Evolutionary conservation across 208 protist genomes (phyloP), one percentile per base, ranked within the genome.

Genomic region (Crithidia sp.): DNA sequence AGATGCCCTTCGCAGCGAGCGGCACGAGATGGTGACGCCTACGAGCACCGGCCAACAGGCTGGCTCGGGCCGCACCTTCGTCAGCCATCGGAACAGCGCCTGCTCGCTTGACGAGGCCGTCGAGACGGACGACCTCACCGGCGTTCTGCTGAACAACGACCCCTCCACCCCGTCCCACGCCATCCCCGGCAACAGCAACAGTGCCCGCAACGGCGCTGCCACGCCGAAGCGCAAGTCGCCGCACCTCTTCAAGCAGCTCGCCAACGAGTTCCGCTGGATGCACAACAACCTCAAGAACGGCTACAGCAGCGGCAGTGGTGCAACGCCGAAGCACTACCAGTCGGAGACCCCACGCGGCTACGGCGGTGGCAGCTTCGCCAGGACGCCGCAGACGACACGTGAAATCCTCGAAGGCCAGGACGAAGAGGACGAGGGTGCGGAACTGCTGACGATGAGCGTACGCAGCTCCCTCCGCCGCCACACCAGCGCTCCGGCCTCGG

Each of bases 191-290:
- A 7, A 17, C 47, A 58, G 41, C n/a, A 39, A 16, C 43, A 5
- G 12, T 52, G 7, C n/a, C 19, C 50, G 0, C 41, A 19, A 8
- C 47, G n/a, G 7, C 7, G 39, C 57, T 7, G 4, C 71, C 7
- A 53, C 52, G 5, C n/a, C 63, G 36, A 77, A 77, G 49, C 64
- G 64, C 19, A 70, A 71, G 47, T 40, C 39, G 6, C 72, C 62
- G 7, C 65, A 71, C 14, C 55, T 77, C 5, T 66, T 77, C 41
- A 65, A 67, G 28, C 72, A 71, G 57, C 56, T 77, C 6, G 63
- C 64, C 7, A 67, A 53, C 12, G 72, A 77, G 57, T 39, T 77
- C 43, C 72, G 63, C 28, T 77, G 72, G 72, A 77, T 77, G 62
- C 72, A 71, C 45, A 70, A 71, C 49, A 77, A 66, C 64, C 4